These are phyloP conservation scores for Fusarium multiceps DNA, from an alignment of 2,329 filamentous ascomycete genomes.

Conservation along the genomic window DNA sequence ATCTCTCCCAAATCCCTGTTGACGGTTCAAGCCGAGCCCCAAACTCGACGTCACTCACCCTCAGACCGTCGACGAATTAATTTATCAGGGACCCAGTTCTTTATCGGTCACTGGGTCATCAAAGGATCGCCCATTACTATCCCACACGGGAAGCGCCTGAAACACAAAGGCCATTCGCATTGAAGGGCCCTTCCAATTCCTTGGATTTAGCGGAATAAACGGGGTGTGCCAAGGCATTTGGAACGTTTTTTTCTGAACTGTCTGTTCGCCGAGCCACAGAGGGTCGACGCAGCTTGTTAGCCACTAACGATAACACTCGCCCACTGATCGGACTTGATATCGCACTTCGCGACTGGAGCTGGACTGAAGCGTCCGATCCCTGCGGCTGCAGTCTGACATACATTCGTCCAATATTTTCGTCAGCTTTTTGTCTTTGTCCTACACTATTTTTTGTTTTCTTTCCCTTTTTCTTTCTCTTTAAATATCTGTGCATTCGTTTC, in stretches of 20 bases:
- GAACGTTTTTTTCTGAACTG: not conserved
- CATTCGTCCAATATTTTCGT: constrained; percentile 35
- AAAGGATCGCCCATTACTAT: constrained; percentile 25
- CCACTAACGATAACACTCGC: not conserved
- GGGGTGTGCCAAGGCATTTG: constrained; percentile 27
- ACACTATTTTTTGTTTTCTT: constrained; percentile 7
- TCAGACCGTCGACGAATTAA: constrained; percentile 5
- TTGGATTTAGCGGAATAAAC: constrained; percentile 17
- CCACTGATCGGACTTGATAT: not conserved
- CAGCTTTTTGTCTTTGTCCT: constrained; percentile 41
- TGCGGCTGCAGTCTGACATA: constrained; percentile 30
- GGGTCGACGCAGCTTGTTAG: constrained; percentile 32
- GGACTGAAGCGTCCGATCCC: constrained; percentile 24
- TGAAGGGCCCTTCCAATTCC: constrained; percentile 10
- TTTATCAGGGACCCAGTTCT: constrained; percentile 10
- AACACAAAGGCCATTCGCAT: constrained; percentile 28
- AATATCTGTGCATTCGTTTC: constrained; percentile 21
- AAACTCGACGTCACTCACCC: constrained; percentile 35
- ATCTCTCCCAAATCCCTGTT: constrained; percentile 11
- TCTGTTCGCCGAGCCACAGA: constrained; percentile 32
- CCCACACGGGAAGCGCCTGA: constrained; percentile 25
- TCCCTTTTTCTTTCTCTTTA: not conserved
- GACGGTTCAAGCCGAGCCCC: constrained; percentile 35
- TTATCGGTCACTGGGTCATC: constrained; percentile 30
- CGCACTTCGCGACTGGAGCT: not conserved